Percentiles rank a stretch among this genome's conserved stretches.
Evolutionary conservation across 805 yeast genomes (phyloP).

Genomic region (Nakazawaea ishiwadae): DNA sequence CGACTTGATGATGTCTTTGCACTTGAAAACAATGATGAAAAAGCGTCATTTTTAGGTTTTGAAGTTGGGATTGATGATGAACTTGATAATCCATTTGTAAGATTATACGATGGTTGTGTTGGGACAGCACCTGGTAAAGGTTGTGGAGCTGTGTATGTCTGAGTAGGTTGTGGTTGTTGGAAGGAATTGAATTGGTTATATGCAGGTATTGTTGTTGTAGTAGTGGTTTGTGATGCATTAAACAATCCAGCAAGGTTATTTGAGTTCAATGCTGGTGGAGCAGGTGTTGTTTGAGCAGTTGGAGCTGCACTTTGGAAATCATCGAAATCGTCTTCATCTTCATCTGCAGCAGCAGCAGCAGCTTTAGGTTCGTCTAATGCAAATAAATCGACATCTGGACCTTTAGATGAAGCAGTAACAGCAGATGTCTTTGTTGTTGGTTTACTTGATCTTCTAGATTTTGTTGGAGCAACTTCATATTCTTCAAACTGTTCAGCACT

Average conservation of each 20-base stretch:
- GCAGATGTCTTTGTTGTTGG: conserved; percentile 31
- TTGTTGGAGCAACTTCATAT: conserved; percentile 43
- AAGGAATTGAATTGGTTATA: neutral
- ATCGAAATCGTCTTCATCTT: conserved; percentile 72
- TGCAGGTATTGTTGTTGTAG: conserved; percentile 9
- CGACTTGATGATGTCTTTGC: conserved; percentile 46
- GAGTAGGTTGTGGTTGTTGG: conserved; percentile 15
- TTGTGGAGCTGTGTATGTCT: conserved; percentile 8
- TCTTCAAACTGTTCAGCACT: conserved; percentile 47
- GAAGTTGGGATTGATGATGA: conserved; percentile 33
- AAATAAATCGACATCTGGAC: conserved; percentile 42
- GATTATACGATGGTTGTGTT: conserved; percentile 15
- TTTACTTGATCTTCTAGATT: conserved; percentile 23
- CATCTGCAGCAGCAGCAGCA: conserved; percentile 30
- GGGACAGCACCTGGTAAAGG: conserved; percentile 13
- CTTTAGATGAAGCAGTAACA: conserved; percentile 38
- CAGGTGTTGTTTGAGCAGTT: conserved; percentile 21
- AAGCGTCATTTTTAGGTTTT: conserved; percentile 54
- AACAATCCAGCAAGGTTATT: conserved; percentile 29
- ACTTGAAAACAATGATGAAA: conserved; percentile 61
- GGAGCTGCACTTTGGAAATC: conserved; percentile 74
- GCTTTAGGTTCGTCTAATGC: conserved; percentile 32
- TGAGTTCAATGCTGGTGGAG: conserved; percentile 15
- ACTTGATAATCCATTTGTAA: neutral
- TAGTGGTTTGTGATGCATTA: conserved; percentile 13